These are phyloP conservation scores for Ascocoryne sarcoides DNA, from an alignment of 2,329 filamentous ascomycete species.

Conservation along the genomic window DNA sequence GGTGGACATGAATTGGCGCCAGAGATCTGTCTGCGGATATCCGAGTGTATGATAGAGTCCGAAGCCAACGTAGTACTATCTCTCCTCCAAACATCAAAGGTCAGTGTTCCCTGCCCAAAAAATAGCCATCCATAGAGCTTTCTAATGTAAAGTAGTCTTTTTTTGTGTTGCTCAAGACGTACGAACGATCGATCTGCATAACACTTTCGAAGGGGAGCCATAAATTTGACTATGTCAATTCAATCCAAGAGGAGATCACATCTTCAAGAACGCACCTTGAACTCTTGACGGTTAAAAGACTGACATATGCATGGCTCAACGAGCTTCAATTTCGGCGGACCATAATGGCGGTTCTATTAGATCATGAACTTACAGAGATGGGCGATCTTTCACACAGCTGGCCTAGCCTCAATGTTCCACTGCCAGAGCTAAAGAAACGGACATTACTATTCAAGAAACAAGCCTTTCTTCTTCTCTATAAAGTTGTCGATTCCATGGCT, in stretches of 20 bases:
- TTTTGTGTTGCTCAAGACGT: slow-evolving; percentile 13
- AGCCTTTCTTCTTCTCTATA: slow-evolving; percentile 16
- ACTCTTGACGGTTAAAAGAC: slow-evolving; percentile 1
- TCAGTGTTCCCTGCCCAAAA: slow-evolving; percentile 1
- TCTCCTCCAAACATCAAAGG: slow-evolving; percentile 18
- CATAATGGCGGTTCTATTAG: slow-evolving; percentile 12
- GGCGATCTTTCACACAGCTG: slow-evolving; percentile 10
- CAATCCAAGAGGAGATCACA: slow-evolving; percentile 3
- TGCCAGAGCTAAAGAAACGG: slow-evolving; percentile 7
- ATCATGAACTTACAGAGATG: slow-evolving; percentile 20
- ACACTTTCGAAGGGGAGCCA: slow-evolving; percentile 3
- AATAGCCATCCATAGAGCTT: neutral
- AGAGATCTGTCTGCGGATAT: slow-evolving; percentile 18
- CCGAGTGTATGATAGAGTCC: slow-evolving; percentile 10
- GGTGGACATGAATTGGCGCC: slow-evolving; percentile 10
- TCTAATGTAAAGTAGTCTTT: slow-evolving; percentile 11
- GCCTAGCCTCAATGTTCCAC: slow-evolving; percentile 14
- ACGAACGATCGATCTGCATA: slow-evolving; percentile 16
- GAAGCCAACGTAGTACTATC: slow-evolving; percentile 10
- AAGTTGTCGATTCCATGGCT: slow-evolving; percentile 16
- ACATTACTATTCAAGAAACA: slow-evolving; percentile 11
- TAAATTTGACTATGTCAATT: slow-evolving; percentile 10
- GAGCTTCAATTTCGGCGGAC: slow-evolving; percentile 15
- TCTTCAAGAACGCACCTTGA: slow-evolving; percentile 5
- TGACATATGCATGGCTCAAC: slow-evolving; percentile 17